These are phyloP conservation scores for Fistulina hepatica DNA, from an alignment of 1,284 basidiomycete species.

Conservation along the genomic window DNA sequence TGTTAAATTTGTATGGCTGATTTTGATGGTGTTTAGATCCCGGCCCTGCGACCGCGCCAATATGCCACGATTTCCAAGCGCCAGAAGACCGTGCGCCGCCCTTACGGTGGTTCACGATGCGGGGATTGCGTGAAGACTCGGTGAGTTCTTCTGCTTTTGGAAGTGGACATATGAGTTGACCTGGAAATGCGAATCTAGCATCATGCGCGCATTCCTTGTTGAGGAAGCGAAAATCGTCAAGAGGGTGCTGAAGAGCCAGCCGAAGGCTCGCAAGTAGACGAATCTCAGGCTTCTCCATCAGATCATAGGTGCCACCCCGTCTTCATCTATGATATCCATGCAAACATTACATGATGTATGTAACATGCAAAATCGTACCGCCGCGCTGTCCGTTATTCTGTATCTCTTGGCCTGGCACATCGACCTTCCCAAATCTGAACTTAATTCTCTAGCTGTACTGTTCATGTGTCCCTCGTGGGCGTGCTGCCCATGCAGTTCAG, in stretches of 20 bases:
- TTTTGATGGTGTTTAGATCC: slow-evolving; percentile 46
- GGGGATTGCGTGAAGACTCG: slow-evolving; percentile 86
- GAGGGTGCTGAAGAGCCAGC: slow-evolving; percentile 93
- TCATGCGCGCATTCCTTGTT: slow-evolving; percentile 96
- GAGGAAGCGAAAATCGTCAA: slow-evolving; percentile 99
- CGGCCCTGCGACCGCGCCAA: slow-evolving; percentile 85
- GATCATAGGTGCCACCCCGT: too few relatives aligned
- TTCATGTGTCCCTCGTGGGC: too few relatives aligned
- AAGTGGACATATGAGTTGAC: slow-evolving; percentile 1
- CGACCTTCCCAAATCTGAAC: too few relatives aligned
- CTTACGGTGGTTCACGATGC: slow-evolving; percentile 94
- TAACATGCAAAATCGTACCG: too few relatives aligned
- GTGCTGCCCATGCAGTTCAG: too few relatives aligned
- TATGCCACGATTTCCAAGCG: slow-evolving; percentile 93
- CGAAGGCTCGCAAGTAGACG: slow-evolving; percentile 27
- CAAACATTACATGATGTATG: too few relatives aligned
- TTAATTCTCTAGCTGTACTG: too few relatives aligned
- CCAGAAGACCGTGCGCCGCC: slow-evolving; percentile 86
- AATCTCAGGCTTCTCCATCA: background rate
- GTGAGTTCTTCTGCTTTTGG: slow-evolving; percentile 35
- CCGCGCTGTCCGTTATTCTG: too few relatives aligned
- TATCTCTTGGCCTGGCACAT: too few relatives aligned
- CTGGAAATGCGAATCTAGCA: slow-evolving; percentile 42
- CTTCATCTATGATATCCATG: too few relatives aligned
- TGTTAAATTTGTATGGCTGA: background rate